phyloP scores from a whole-genome alignment of 2,329 filamentous ascomycete species.

The Cordyceps cicadae region DNA sequence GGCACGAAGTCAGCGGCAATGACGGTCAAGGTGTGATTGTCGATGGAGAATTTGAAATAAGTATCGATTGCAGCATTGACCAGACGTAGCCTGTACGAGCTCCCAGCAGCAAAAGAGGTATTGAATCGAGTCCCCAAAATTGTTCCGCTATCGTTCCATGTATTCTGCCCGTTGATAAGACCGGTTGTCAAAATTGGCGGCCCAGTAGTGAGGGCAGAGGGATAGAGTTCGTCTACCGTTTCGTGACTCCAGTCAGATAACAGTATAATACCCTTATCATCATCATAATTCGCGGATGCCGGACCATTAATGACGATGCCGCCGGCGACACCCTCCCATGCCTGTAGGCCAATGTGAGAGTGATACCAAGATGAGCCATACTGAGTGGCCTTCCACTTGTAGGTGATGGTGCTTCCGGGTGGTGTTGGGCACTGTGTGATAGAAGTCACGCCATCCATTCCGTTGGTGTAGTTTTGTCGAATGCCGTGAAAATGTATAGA shows the following conservation, averaged over 20 bases:
- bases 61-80: slow-evolving; percentile 40
- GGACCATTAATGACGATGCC: slow-evolving; percentile 57
- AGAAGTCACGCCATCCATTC: slow-evolving; percentile 47
- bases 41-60: slow-evolving; percentile 42
- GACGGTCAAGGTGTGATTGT: slow-evolving; percentile 49
- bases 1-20: slow-evolving; percentile 51
- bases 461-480: slow-evolving; percentile 44
- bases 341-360: slow-evolving; percentile 44
- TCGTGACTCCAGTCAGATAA: slow-evolving; percentile 51
- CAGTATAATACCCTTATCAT: slow-evolving; percentile 52
- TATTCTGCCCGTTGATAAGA: slow-evolving; percentile 32
- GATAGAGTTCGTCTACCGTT: background rate
- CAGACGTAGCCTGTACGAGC: slow-evolving; percentile 38
- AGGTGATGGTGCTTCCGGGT: slow-evolving; percentile 44
- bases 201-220: background rate
- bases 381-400: slow-evolving; percentile 47
- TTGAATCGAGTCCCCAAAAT: slow-evolving; percentile 26
- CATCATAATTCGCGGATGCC: slow-evolving; percentile 49
- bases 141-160: slow-evolving; percentile 12
- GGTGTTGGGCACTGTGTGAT: slow-evolving; percentile 44
- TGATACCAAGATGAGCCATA: slow-evolving; percentile 54
- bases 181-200: slow-evolving; percentile 31
- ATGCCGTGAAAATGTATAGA: slow-evolving; percentile 57
- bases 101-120: slow-evolving; percentile 32
- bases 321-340: slow-evolving; percentile 49